phyloP scores from a whole-genome alignment of 1,284 basidiomycete species.

The Lignosus rhinocerotis region DNA sequence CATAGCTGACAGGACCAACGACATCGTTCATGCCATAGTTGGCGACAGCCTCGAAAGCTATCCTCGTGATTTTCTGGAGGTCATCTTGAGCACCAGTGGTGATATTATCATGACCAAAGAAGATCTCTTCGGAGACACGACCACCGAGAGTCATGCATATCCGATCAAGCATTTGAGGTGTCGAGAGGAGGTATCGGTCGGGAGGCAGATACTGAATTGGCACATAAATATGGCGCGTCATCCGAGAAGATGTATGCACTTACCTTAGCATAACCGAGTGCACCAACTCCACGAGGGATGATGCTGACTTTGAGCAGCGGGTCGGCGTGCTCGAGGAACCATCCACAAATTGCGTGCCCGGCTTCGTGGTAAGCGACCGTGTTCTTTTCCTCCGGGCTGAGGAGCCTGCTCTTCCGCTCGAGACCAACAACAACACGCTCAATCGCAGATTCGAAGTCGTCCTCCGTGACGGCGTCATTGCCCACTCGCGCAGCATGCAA shows the following conservation, averaged over 20 bases:
- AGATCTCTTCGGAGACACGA: slow-evolving; percentile 97
- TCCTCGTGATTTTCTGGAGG: slow-evolving; percentile 95
- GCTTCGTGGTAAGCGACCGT: slow-evolving; percentile 99
- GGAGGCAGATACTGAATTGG: slow-evolving; percentile 82
- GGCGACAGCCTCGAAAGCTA: slow-evolving; percentile 95
- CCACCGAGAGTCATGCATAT: slow-evolving; percentile 99
- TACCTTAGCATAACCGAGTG: slow-evolving; percentile 94
- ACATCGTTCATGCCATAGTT: slow-evolving; percentile 96
- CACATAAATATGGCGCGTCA: neutral
- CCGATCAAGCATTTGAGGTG: slow-evolving; percentile 91
- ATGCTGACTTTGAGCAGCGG: slow-evolving; percentile 98
- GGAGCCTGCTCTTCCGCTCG: slow-evolving; percentile 92
- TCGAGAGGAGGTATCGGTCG: slow-evolving; percentile 94
- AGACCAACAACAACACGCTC: slow-evolving; percentile 98
- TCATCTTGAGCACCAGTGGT: slow-evolving; percentile 99
- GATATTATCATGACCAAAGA: slow-evolving; percentile 91
- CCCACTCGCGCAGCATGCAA: slow-evolving; percentile 89
- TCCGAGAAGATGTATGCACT: slow-evolving; percentile 23
- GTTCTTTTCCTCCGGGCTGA: slow-evolving; percentile 96
- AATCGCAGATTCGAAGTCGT: slow-evolving; percentile 96
- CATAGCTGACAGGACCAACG: slow-evolving; percentile 96
- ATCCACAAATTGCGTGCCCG: slow-evolving; percentile 96
- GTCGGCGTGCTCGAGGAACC: slow-evolving; percentile 98
- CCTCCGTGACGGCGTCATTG: slow-evolving; percentile 79
- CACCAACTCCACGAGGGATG: slow-evolving; percentile 94